A percentile compares a stretch with the other conserved stretches of the same genome.
These are phyloP conservation scores for Syzygium grande DNA, from an alignment of 345 rosid species.

Conservation along the genomic window DNA sequence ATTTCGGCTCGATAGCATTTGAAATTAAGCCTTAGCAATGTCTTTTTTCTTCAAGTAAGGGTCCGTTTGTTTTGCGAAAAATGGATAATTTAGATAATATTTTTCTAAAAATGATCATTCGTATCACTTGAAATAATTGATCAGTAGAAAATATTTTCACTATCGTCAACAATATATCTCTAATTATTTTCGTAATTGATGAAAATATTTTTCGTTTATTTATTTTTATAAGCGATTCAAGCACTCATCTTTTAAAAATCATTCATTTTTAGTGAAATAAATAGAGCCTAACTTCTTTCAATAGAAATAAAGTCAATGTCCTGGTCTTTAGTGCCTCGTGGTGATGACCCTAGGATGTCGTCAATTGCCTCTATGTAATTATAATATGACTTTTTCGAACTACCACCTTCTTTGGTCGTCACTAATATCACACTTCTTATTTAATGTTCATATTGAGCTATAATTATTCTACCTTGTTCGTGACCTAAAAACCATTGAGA, in stretches of 20 bases:
- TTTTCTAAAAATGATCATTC: too few relatives aligned
- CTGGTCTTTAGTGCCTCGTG: background rate
- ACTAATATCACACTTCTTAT: background rate
- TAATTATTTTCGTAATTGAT: too few relatives aligned
- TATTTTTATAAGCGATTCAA: too few relatives aligned
- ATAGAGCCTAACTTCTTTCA: background rate
- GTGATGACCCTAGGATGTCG: fast-evolving
- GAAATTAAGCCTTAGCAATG: background rate
- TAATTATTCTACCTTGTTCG: background rate
- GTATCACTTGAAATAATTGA: too few relatives aligned
- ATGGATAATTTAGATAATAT: too few relatives aligned
- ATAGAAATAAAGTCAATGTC: background rate
- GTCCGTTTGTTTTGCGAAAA: too few relatives aligned
- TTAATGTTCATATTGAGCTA: background rate
- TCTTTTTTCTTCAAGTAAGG: background rate
- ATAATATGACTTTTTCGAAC: background rate
- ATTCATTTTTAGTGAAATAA: too few relatives aligned
- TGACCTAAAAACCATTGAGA: fast-evolving
- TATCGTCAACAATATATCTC: too few relatives aligned
- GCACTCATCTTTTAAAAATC: too few relatives aligned
- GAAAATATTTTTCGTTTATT: too few relatives aligned
- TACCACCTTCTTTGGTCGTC: fast-evolving
- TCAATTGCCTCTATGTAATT: background rate
- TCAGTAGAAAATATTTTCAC: too few relatives aligned
- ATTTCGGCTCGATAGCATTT: fast-evolving